Conservation (phyloP, 23 red algal genomes). For the Chondrus crispus region DNA sequence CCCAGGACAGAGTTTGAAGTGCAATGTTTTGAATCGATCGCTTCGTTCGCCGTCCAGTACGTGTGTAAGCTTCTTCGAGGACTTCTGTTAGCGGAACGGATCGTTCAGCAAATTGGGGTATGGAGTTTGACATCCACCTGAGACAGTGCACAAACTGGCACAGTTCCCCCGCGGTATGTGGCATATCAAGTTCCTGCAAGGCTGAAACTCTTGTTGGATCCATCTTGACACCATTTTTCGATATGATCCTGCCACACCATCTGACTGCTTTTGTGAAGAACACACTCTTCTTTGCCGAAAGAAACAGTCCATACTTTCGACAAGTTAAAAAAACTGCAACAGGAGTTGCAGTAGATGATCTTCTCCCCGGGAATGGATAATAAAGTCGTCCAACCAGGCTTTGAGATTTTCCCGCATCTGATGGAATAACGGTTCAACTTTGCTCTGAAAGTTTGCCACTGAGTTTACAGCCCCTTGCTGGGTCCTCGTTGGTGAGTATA, state of each 20-base stretch:
- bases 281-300: not conserved
- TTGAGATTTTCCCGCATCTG: not conserved
- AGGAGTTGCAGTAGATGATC: not conserved
- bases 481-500: not conserved
- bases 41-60: not conserved
- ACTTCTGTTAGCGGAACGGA: not conserved
- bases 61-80: not conserved
- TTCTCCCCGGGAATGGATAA: not conserved
- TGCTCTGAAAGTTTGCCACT: not conserved
- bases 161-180: constrained; percentile 4
- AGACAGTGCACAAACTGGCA: constrained; percentile 22
- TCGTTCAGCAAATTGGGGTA: not conserved
- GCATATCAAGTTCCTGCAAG: not conserved
- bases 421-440: not conserved
- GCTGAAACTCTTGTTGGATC: not conserved
- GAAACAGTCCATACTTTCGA: not conserved
- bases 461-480: not conserved
- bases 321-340: not conserved
- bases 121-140: constrained; percentile 4
- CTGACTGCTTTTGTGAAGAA: not conserved
- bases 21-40: not conserved
- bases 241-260: not conserved
- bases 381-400: constrained; percentile 41
- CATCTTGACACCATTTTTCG: not conserved
- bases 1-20: not conserved